Base-by-base conservation (phyloP, 1,284 basidiomycete species). In the Termitomyces sp. region DNA sequence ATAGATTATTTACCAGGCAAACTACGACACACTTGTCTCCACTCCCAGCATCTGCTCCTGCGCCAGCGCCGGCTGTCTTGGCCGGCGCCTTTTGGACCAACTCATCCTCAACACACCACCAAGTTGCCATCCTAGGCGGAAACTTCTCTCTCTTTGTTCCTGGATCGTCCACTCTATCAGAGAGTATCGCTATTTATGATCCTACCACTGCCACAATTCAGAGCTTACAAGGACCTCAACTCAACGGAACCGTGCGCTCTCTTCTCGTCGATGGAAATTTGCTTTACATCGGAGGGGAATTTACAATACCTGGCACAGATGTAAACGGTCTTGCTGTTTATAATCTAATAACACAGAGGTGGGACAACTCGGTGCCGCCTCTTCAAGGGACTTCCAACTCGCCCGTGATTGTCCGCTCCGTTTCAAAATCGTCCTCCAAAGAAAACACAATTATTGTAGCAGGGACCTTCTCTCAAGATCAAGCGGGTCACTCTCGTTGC, bases 71-170 rank as follows among this genome's bases (percentile, higher is more conserved):
- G 1, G 85, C 93, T 30, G 83, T 97, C 52, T 76, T 97, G 39
- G 80, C 91, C 0, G 95, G 92, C 33, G 81, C 83, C 1, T 98
- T 95, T 74, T 98, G 91, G 91, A 87, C 83, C 14, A 97, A 97
- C 64, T 76, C 76, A 37, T 82, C 85, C 1, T 81, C 82, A 5
- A 77, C 77, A 3, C 72, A 75, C 40, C 78, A 89, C 40, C 78
- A 89, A 56, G 71, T 92, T 42, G 84, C 82, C 35, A 82, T 97
- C 58, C 74, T 98, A 46, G 95, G 93, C 35, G 95, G 95, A 45
- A 94, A 96, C 69, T 97, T 97, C 66, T 83, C 86, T 3, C 88
- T 86, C 62, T 62, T 72, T 8, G 66, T 71, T 10, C 64, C 73
- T 14, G 73, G 74, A 7, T 71, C 75, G 3, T 71, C 77, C 1